These are phyloP conservation scores for Salix viminalis DNA, from an alignment of 345 rosid species.

Conservation along the genomic window DNA sequence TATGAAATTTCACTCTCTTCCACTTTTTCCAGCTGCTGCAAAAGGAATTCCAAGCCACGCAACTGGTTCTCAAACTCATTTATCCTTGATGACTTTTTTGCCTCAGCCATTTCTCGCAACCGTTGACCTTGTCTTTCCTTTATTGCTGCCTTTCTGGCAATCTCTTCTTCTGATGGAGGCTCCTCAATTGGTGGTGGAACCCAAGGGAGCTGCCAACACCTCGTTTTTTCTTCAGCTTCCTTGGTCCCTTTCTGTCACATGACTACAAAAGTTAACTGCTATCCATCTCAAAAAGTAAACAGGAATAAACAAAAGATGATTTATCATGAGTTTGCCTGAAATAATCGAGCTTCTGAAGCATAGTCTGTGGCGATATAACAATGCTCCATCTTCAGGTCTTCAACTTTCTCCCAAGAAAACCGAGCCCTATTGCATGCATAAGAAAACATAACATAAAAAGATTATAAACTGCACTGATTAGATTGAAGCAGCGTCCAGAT, in stretches of 20 bases:
- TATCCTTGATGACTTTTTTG: constrained; percentile 78
- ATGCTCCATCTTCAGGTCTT: constrained; percentile 94
- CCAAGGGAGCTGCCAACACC: constrained; percentile 96
- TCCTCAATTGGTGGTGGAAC: constrained; percentile 81
- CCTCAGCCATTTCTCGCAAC: constrained; percentile 96
- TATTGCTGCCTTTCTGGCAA: constrained; percentile 91
- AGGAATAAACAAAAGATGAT: constrained; percentile 12
- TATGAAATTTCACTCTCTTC: constrained; percentile 53
- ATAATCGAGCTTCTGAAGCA: constrained; percentile 59
- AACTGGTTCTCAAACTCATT: constrained; percentile 77
- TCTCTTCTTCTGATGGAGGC: constrained; percentile 95
- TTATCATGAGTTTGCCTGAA: constrained; percentile 46
- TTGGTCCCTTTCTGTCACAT: constrained; percentile 66
- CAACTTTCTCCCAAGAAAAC: constrained; percentile 91
- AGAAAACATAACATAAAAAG: constrained; percentile 4
- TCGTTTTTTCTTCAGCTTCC: constrained; percentile 85
- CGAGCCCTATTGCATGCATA: constrained; percentile 47
- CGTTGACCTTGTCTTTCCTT: constrained; percentile 92
- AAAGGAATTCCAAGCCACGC: constrained; percentile 74
- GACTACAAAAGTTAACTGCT: constrained; percentile 7
- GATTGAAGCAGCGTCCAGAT: constrained; percentile 5
- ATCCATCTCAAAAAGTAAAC: constrained; percentile 4
- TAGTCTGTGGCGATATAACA: constrained; percentile 79
- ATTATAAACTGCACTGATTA: constrained; percentile 1
- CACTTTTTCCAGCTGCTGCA: constrained; percentile 76